Conservation (phyloP, 306 rosid species). For the Cucurbita maxima region DNA sequence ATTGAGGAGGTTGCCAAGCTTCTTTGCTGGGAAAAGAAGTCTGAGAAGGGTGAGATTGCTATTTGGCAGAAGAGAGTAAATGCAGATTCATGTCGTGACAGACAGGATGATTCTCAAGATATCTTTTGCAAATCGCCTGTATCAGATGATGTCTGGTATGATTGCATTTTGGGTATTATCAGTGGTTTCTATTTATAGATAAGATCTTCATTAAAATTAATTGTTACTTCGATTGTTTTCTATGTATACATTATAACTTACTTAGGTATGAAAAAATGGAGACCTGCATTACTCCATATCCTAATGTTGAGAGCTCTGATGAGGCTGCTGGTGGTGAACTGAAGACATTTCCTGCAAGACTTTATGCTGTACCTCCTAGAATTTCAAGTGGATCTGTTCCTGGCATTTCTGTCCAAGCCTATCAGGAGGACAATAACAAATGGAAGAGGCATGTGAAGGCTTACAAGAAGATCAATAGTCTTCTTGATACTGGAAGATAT, state of each 20-base stretch:
- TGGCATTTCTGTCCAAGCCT: constrained; percentile 49
- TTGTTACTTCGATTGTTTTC: not conserved
- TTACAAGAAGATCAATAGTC: constrained; percentile 58
- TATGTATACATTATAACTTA: not conserved
- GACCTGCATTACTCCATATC: constrained; percentile 51
- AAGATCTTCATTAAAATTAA: not conserved
- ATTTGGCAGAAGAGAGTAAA: constrained; percentile 73
- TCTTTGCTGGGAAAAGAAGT: constrained; percentile 96
- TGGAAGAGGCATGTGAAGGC: constrained; percentile 88
- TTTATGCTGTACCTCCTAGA: constrained; percentile 71
- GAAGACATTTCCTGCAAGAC: constrained; percentile 67
- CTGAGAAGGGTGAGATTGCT: constrained; percentile 68
- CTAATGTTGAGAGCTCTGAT: constrained; percentile 14
- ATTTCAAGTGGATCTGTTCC: constrained; percentile 66
- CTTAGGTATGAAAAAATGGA: constrained; percentile 89
- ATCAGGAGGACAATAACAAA: constrained; percentile 44
- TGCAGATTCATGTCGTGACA: constrained; percentile 48
- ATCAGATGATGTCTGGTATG: constrained; percentile 68
- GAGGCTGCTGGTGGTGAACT: constrained; percentile 36
- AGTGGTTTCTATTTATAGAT: not conserved
- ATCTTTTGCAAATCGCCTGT: constrained; percentile 43
- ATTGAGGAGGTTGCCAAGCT: constrained; percentile 72
- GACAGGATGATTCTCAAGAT: constrained; percentile 46
- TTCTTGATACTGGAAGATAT: constrained; percentile 76
- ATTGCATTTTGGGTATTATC: not conserved